Evolutionary conservation across 768 basidiomycete species (phyloP), one percentile per base, ranked within the genome.

Genomic region (Exidia glandulosa): DNA sequence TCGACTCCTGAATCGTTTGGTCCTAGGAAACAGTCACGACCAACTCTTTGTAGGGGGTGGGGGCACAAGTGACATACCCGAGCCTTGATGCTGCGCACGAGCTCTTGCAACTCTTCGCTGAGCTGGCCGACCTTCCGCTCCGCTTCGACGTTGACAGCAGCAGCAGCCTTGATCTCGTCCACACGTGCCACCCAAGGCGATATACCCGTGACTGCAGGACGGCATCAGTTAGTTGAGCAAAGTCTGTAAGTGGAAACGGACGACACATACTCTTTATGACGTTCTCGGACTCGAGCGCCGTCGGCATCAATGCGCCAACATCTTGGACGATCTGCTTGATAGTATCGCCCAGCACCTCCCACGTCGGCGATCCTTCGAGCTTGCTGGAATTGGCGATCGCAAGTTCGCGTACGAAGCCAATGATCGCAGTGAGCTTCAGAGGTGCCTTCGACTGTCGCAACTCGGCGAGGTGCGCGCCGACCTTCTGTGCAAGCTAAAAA

Each of bases 81-180:
- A 23, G 82, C 74, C 69, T 88, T 89, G 68, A 97, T 78, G 56
- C 81, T 89, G 32, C 94, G 86, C 31, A 87, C 81, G 41, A 98
- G 83, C 7, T 87, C 87, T 67, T 92, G 88, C 64, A 96, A 82
- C 72, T 98, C 92, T 63, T 96, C 94, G 63, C 86, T 88, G 27
- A 96, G 79, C 62, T 90, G 86, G 2, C 81, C 75, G 6, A 93
- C 86, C 71, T 90, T 90, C 54, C 88, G 83, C 68, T 97, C 95
- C 1, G 94, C 94, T 67, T 96, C 95, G 27, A 92, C 78, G 66
- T 96, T 97, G 73, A 90, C 79, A 0, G 91, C 88, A 2, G 87
- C 81, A 55, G 78, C 84, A 0, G 88, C 81, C 69, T 90, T 90
- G 73, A 99, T 84, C 66, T 92, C 85, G 13, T 83, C 81, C 9